Conservation (phyloP, 805 yeast genomes). For the Cyberlindnera bimundalis region DNA sequence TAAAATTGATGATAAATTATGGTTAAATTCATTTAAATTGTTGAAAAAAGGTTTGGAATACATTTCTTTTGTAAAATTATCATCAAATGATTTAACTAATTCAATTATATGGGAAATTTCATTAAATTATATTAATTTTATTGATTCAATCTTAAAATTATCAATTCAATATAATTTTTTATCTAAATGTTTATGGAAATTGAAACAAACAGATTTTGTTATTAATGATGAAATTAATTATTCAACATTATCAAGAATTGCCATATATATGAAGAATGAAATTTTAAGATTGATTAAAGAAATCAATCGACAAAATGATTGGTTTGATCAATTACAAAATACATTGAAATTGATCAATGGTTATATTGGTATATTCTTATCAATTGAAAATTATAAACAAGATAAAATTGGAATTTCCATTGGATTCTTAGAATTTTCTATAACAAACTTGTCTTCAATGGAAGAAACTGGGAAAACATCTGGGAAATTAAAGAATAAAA, state of each 20-base stretch:
- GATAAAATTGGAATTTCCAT: slow-evolving; percentile 43
- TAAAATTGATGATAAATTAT: slow-evolving; percentile 3
- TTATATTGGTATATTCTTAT: slow-evolving; percentile 41
- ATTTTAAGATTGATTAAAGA: slow-evolving; percentile 12
- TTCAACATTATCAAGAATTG: slow-evolving; percentile 43
- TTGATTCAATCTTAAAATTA: slow-evolving; percentile 14
- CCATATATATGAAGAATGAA: slow-evolving; percentile 39
- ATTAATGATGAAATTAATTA: slow-evolving; percentile 28
- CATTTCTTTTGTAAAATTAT: too few relatives aligned
- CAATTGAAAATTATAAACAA: slow-evolving; percentile 44
- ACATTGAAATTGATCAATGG: slow-evolving; percentile 37
- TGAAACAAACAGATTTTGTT: slow-evolving; percentile 19
- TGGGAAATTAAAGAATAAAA: too few relatives aligned
- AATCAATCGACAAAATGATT: neutral
- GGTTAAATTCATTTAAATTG: slow-evolving; percentile 21
- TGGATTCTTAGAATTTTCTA: slow-evolving; percentile 39
- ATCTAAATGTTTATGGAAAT: slow-evolving; percentile 28
- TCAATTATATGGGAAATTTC: slow-evolving; percentile 18
- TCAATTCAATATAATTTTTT: slow-evolving; percentile 31
- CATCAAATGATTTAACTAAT: too few relatives aligned
- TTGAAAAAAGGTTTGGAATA: slow-evolving; percentile 20
- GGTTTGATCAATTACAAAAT: slow-evolving; percentile 14
- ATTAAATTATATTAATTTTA: slow-evolving; percentile 5
- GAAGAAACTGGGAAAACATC: too few relatives aligned
- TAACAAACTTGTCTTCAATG: too few relatives aligned